Base-by-base conservation (phyloP, 2,329 filamentous ascomycete species). In the Phaeoacremonium minimum region DNA sequence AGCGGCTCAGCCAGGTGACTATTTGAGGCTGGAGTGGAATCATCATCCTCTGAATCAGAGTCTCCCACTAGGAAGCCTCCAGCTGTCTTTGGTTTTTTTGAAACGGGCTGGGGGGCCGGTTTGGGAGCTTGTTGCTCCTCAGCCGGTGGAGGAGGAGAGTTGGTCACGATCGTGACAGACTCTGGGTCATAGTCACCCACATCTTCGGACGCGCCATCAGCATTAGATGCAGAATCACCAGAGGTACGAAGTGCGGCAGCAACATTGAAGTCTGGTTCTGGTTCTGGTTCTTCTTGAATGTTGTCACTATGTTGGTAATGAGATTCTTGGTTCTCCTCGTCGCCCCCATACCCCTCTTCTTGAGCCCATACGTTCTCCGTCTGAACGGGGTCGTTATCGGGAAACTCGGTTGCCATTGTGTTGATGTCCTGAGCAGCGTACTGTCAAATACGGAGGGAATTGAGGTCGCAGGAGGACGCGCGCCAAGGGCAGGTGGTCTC, bases 41-140 rank as follows among this genome's bases (percentile, higher is more conserved):
- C 50, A 29, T 64, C 59, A 35, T 76, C 75, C 48, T 78, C 75
- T 20, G 76, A 73, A 46, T 80, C 76, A 18, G 75, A 79, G 36
- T 73, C 76, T 54, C 71, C 74, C 49, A 79, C 67, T 52, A 80
- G 60, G 58, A 80, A 80, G 30, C 76, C 76, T 29, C 74, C 75
- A 16, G 73, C 69, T 42, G 69, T 76, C 57, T 77, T 77, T 20
- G 73, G 78, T 58, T 83, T 83, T 54, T 64, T 73, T 48, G 54
- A 58, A 42, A 47, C 61, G 38, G 57, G 64, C 44, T 60, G 63
- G 46, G 55, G 55, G 38, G 53, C 55, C 29, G 53, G 58, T 32
- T 55, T 52, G 26, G 41, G 33, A 26, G 54, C 51, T 17, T 47
- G 45, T 19, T 46, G 47, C 29, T 49, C 52, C 45, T 60, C 57